These are phyloP conservation scores for Claviceps sp. DNA, from an alignment of 2,329 filamentous ascomycete genomes.

Conservation along the genomic window DNA sequence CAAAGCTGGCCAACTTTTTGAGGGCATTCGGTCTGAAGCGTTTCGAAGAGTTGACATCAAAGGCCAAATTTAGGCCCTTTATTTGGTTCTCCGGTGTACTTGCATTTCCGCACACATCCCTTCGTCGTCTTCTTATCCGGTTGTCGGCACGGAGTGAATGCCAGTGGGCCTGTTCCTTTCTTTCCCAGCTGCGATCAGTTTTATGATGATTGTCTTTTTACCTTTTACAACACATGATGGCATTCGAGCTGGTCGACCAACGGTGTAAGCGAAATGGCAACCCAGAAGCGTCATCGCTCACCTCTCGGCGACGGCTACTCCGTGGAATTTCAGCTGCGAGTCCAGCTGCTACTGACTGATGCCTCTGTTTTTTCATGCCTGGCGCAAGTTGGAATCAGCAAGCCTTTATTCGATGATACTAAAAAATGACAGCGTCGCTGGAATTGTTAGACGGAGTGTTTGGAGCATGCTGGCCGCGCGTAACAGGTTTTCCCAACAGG, in stretches of 20 bases:
- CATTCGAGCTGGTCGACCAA: neutral
- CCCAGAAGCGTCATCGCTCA: neutral
- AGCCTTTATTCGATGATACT: neutral
- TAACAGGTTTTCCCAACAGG: neutral
- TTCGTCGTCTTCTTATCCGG: neutral
- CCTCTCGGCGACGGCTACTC: neutral
- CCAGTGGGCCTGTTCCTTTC: neutral
- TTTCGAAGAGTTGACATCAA: conserved; percentile 92
- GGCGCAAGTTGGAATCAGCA: neutral
- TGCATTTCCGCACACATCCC: neutral
- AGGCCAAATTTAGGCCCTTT: conserved; percentile 63
- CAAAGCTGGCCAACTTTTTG: conserved; percentile 62
- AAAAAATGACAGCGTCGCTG: neutral
- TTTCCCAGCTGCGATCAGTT: neutral
- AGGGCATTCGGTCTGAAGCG: conserved; percentile 56
- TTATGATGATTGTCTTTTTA: neutral
- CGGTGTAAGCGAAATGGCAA: neutral
- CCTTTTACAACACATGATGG: neutral
- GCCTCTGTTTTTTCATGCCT: neutral
- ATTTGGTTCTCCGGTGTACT: neutral
- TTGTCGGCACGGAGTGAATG: neutral
- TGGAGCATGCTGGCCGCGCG: neutral
- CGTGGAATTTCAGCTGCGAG: too few species aligned
- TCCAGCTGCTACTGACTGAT: neutral
- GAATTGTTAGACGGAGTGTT: neutral